Evolutionary conservation across 1,139 yeast genomes (phyloP).

Genomic region (Hanseniaspora sp.): DNA sequence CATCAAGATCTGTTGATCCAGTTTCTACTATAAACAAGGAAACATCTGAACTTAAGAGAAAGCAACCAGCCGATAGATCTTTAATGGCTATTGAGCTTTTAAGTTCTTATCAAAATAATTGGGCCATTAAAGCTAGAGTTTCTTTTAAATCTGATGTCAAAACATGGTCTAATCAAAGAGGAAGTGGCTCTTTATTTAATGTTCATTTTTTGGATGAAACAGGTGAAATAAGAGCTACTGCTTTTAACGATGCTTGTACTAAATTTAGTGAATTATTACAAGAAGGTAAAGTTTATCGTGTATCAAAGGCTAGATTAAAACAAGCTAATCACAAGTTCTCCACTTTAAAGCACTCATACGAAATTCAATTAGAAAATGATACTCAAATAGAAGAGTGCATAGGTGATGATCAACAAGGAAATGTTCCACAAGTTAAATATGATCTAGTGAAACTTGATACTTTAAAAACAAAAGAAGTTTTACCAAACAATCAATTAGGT

Average conservation of each 20-base stretch:
- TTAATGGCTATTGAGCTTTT: constrained; percentile 64
- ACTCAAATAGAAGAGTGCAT: constrained; percentile 62
- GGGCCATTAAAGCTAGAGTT: constrained; percentile 91
- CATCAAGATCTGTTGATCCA: constrained; percentile 17
- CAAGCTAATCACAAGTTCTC: constrained; percentile 82
- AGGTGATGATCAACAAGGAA: constrained; percentile 37
- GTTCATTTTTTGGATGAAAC: constrained; percentile 86
- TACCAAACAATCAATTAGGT: constrained; percentile 60
- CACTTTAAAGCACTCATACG: constrained; percentile 77
- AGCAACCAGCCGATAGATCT: constrained; percentile 32
- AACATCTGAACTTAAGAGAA: constrained; percentile 16
- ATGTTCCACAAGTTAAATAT: constrained; percentile 71
- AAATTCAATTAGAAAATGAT: constrained; percentile 70
- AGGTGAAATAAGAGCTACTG: constrained; percentile 93
- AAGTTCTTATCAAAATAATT: constrained; percentile 80
- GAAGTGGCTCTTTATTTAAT: constrained; percentile 83
- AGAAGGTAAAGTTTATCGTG: constrained; percentile 82
- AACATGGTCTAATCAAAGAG: constrained; percentile 76
- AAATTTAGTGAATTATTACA: constrained; percentile 60
- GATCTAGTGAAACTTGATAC: constrained; percentile 57
- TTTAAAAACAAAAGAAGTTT: constrained; percentile 27
- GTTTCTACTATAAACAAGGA: constrained; percentile 17
- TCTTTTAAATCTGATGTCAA: constrained; percentile 78
- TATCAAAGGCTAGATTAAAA: constrained; percentile 70
- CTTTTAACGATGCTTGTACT: constrained; percentile 80